Conservation (phyloP, 2,329 filamentous ascomycete species). For the Dactylellina haptotyla region DNA sequence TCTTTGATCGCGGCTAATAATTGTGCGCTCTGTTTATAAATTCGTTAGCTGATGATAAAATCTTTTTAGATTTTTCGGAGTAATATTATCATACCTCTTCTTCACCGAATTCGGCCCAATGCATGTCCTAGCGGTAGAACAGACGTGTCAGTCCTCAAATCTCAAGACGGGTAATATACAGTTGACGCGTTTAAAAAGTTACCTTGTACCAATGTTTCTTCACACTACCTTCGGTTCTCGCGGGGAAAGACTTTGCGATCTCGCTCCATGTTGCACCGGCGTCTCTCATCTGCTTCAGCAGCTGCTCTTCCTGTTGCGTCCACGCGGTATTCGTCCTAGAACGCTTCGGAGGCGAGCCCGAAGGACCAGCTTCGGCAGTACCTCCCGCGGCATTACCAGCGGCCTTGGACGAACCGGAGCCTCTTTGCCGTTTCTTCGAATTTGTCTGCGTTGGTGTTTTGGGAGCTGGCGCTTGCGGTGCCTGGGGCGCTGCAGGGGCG, state of each 20-base stretch:
- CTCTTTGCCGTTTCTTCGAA: slow-evolving; percentile 50
- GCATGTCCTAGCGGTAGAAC: slow-evolving; percentile 81
- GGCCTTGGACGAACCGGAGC: slow-evolving; percentile 39
- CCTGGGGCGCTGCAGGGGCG: slow-evolving; percentile 46
- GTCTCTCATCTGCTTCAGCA: slow-evolving; percentile 93
- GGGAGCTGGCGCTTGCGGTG: slow-evolving; percentile 47
- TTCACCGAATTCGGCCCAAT: slow-evolving; percentile 97
- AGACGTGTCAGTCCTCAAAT: slow-evolving; percentile 56
- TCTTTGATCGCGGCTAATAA: slow-evolving; percentile 95
- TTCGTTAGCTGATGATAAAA: slow-evolving; percentile 53
- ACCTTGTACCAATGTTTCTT: slow-evolving; percentile 99
- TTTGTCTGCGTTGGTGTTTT: slow-evolving; percentile 50
- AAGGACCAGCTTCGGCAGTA: slow-evolving; percentile 47
- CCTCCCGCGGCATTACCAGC: slow-evolving; percentile 36
- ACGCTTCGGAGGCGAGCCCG: slow-evolving; percentile 73
- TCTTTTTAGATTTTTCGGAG: slow-evolving; percentile 22
- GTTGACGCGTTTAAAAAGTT: slow-evolving; percentile 54
- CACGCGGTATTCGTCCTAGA: slow-evolving; percentile 98
- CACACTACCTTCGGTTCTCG: slow-evolving; percentile 92
- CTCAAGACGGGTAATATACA: slow-evolving; percentile 16
- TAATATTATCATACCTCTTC: slow-evolving; percentile 76
- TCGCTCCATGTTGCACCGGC: slow-evolving; percentile 95
- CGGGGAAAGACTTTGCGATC: slow-evolving; percentile 97
- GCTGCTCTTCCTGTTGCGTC: slow-evolving; percentile 92
- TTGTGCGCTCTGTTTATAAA: slow-evolving; percentile 73